phyloP scores from a whole-genome alignment of 176 grass and related monocot genomes.

The Lolium multiflorum region DNA sequence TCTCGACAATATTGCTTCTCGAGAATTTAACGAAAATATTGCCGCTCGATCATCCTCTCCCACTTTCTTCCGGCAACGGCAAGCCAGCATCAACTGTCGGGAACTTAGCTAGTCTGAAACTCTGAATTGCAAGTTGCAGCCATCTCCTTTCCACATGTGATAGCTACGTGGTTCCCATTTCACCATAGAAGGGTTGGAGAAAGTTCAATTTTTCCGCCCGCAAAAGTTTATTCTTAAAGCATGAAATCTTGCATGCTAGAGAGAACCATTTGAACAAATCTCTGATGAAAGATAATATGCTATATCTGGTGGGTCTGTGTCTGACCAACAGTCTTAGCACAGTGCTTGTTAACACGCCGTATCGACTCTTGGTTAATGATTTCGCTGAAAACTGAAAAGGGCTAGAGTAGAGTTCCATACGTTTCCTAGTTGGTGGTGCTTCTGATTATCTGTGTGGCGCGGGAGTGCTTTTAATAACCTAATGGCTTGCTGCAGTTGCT shows the following conservation, averaged over 20 bases:
- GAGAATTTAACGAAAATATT: no score
- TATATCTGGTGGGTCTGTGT: constrained; percentile 11
- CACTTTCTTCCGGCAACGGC: no score
- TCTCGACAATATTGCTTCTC: no score
- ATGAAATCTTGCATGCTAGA: constrained; percentile 24
- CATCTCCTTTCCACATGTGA: constrained; percentile 15
- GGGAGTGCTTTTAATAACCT: neutral
- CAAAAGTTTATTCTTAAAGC: constrained; percentile 14
- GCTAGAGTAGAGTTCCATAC: neutral
- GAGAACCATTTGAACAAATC: constrained; percentile 15
- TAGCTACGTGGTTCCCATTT: neutral
- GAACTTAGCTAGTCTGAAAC: neutral
- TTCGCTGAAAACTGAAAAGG: neutral
- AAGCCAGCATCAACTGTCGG: constrained; percentile 16
- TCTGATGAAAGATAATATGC: neutral
- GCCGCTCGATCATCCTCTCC: no score
- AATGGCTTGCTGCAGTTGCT: neutral
- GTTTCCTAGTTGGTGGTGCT: neutral
- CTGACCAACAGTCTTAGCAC: neutral
- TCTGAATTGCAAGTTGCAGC: neutral
- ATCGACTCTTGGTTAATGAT: neutral
- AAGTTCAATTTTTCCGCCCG: neutral
- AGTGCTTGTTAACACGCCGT: neutral
- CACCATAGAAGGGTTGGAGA: neutral
- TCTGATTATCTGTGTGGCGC: neutral